Evolutionary conservation across 2,329 filamentous ascomycete species (phyloP), one percentile per base, ranked within the genome.

Genomic region (Colletotrichum sp.): DNA sequence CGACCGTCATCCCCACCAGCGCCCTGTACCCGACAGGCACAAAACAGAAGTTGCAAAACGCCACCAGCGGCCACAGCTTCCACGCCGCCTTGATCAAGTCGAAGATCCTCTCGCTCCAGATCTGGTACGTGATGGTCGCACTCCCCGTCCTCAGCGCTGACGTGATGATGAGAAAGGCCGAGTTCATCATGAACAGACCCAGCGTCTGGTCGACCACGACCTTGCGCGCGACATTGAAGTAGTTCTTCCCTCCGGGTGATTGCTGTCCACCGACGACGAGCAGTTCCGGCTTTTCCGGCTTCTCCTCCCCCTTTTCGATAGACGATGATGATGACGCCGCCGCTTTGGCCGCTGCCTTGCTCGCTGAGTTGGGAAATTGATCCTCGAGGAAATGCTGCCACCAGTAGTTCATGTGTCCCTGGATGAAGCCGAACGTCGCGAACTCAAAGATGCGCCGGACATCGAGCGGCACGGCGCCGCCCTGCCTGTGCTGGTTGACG

Each of bases 1-100:
- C 84, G 36, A 85, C 81, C 70, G 81, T 83, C 24, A 84, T 83
- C 1, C 82, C 82, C 5, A 85, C 84, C 30, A 85, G 78, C 24
- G 84, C 84, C 16, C 84, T 74, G 16, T 82, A 84, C 15, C 83
- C 80, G 10, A 85, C 83, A 2, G 84, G 84, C 8, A 85, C 83
- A 80, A 82, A 85, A 6, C 83, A 71, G 68, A 84, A 85, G 71
- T 84, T 85, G 80, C 80, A 80, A 15, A 85, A 69, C 9, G 82
- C 82, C 9, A 85, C 84, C 16, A 83, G 76, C 2, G 84, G 84
- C 84, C 84, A 85, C 26, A 85, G 81, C 52, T 84, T 82, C 84
- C 84, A 85, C 12, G 83, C 84, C 4, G 84, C 84, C 64, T 80
- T 80, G 69, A 85, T 78, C 10, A 85, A 79, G 5, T 80, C 76